Percentiles rank a stretch among this genome's conserved stretches.
Evolutionary conservation across 192 early-diverging fungal genomes (phyloP).

Genomic region (Coemansia sp.): DNA sequence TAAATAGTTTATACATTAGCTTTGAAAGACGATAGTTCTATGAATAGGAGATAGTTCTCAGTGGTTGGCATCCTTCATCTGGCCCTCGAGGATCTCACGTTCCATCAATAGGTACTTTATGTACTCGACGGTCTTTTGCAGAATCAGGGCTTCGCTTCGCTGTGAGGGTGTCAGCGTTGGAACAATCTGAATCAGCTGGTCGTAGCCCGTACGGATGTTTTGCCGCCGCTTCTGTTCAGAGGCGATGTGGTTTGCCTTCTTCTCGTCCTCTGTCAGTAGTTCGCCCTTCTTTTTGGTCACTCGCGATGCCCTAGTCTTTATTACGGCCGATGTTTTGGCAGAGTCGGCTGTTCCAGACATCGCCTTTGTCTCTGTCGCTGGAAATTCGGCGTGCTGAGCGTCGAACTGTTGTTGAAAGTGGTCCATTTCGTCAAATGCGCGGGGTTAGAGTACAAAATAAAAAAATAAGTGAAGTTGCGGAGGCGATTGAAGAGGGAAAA

Average conservation of each 20-base stretch:
- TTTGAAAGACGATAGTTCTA: not conserved
- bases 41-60: not conserved
- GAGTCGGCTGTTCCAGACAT: not conserved
- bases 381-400: not conserved
- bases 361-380: not conserved
- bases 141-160: conserved; percentile 81
- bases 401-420: not conserved
- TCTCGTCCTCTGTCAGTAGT: conserved; percentile 85
- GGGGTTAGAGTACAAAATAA: not conserved
- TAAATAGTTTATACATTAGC: not conserved
- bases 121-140: conserved; percentile 83
- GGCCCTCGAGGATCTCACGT: conserved; percentile 52
- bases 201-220: conserved; percentile 89
- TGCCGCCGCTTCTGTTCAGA: conserved; percentile 91
- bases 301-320: conserved; percentile 16
- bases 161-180: conserved; percentile 81
- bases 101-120: conserved; percentile 69
- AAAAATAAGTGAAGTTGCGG: not conserved
- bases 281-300: conserved; percentile 61
- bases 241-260: conserved; percentile 93
- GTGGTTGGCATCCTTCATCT: conserved; percentile 31
- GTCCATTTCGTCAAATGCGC: conserved; percentile 8
- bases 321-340: not conserved
- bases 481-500: not conserved
- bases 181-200: conserved; percentile 85